phyloP scores from a whole-genome alignment of 305 asterid species.

The Rubia tinctorum region DNA sequence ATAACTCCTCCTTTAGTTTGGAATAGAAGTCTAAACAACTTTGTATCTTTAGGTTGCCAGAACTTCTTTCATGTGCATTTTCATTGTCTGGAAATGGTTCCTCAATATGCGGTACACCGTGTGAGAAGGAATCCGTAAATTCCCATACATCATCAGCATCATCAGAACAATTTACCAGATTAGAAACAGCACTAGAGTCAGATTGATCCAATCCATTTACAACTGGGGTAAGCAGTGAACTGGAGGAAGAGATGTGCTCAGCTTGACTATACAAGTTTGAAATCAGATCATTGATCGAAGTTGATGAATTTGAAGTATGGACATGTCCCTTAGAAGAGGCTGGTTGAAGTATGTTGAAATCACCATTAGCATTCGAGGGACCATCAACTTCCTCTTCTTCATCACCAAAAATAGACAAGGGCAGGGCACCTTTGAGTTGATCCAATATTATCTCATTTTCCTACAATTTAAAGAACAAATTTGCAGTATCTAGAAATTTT shows the following conservation, averaged over 20 bases:
- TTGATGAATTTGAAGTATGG: conserved; percentile 29
- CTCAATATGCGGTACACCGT: conserved; percentile 26
- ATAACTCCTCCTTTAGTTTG: conserved; percentile 48
- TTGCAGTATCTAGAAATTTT: neutral
- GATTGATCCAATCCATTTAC: conserved; percentile 30
- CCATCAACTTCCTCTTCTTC: conserved; percentile 52
- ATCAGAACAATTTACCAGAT: conserved; percentile 35
- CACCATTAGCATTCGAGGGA: conserved; percentile 42
- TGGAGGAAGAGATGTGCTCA: conserved; percentile 37
- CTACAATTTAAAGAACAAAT: conserved; percentile 25
- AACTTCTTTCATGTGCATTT: conserved; percentile 28
- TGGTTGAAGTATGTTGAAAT: conserved; percentile 32
- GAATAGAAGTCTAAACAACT: conserved; percentile 55
- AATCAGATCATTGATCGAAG: conserved; percentile 57
- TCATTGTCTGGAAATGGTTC: conserved; percentile 30
- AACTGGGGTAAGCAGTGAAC: conserved; percentile 26
- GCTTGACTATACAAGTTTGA: conserved; percentile 64
- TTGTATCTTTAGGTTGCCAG: conserved; percentile 44
- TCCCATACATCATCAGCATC: conserved; percentile 48
- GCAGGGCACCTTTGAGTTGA: conserved; percentile 45
- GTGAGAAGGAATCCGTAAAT: conserved; percentile 49
- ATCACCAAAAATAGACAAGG: conserved; percentile 61
- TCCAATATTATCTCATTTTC: conserved; percentile 37
- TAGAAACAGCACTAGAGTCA: conserved; percentile 28
- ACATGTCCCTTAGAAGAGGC: conserved; percentile 34